Percentiles rank a stretch among this genome's conserved stretches.
These are phyloP conservation scores for Apostasia ramifera DNA, from an alignment of 106 monocot genomes.

Conservation along the genomic window DNA sequence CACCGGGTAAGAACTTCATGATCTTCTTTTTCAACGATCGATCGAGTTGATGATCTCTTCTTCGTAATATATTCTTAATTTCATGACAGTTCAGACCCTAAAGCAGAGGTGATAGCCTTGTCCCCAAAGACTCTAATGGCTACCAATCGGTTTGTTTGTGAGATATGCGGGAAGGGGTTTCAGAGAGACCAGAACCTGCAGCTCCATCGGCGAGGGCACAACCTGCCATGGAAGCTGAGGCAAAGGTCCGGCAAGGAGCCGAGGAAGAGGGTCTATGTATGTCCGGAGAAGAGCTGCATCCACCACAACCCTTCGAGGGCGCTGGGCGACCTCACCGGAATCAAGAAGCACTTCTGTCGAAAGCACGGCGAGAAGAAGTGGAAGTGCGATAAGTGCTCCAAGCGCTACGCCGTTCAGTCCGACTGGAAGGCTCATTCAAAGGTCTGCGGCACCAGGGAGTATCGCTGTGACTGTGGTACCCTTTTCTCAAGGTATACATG, in stretches of 20 bases:
- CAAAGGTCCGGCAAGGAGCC: conserved; percentile 68
- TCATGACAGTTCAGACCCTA: conserved; percentile 32
- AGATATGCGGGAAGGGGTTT: conserved; percentile 78
- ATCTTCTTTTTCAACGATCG: not conserved
- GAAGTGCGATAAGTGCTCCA: conserved; percentile 82
- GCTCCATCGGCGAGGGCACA: conserved; percentile 67
- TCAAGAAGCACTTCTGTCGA: conserved; percentile 78
- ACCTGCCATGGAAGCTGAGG: conserved; percentile 70
- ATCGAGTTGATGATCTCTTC: not conserved
- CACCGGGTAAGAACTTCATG: conserved; percentile 44
- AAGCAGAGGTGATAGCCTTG: conserved; percentile 67
- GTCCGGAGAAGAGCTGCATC: conserved; percentile 67
- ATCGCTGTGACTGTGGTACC: conserved; percentile 87
- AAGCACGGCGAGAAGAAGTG: conserved; percentile 88
- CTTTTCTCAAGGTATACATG: conserved; percentile 59
- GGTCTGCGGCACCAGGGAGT: conserved; percentile 92
- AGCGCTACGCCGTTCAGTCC: conserved; percentile 79
- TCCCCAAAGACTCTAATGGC: conserved; percentile 61
- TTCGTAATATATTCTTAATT: not conserved
- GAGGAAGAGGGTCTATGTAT: conserved; percentile 71
- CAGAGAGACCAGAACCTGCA: conserved; percentile 77
- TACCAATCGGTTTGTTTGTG: conserved; percentile 71
- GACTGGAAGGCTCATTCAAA: conserved; percentile 98
- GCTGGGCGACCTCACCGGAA: conserved; percentile 73
- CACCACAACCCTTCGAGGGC: conserved; percentile 65